Evolutionary conservation across 306 rosid genomes (phyloP).

Genomic region (Fagus crenata): DNA sequence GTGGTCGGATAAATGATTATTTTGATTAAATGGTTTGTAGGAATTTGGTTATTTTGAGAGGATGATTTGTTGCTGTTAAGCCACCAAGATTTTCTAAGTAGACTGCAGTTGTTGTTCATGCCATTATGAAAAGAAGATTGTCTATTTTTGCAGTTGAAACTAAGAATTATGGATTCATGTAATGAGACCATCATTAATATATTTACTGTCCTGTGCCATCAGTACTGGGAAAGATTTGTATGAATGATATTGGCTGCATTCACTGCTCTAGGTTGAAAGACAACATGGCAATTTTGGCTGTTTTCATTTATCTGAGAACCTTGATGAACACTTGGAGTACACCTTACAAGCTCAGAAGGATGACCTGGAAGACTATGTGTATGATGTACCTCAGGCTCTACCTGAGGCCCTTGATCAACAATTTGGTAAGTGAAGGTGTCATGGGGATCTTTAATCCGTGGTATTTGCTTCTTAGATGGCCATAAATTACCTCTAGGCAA

Average conservation of each 20-base stretch:
- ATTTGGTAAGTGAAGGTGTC: constrained; percentile 59
- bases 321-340: constrained; percentile 59
- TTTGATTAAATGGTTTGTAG: neutral
- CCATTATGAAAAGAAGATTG: neutral
- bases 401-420: constrained; percentile 52
- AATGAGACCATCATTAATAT: neutral
- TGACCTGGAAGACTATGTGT: constrained; percentile 47
- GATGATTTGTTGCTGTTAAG: neutral
- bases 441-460: constrained; percentile 20
- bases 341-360: constrained; percentile 41
- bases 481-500: neutral
- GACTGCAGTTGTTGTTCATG: constrained; percentile 2
- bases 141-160: constrained; percentile 15
- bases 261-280: constrained; percentile 67
- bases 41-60: neutral
- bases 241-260: constrained; percentile 17
- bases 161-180: neutral
- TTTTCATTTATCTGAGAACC: constrained; percentile 84
- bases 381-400: constrained; percentile 62
- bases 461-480: constrained; percentile 11
- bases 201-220: neutral
- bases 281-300: constrained; percentile 68
- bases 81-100: neutral
- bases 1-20: neutral
- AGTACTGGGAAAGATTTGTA: constrained; percentile 3